A percentile compares a stretch with the other conserved stretches of the same genome.
These are phyloP conservation scores for Termitomyces sp. DNA, from an alignment of 768 basidiomycete genomes.

Conservation along the genomic window DNA sequence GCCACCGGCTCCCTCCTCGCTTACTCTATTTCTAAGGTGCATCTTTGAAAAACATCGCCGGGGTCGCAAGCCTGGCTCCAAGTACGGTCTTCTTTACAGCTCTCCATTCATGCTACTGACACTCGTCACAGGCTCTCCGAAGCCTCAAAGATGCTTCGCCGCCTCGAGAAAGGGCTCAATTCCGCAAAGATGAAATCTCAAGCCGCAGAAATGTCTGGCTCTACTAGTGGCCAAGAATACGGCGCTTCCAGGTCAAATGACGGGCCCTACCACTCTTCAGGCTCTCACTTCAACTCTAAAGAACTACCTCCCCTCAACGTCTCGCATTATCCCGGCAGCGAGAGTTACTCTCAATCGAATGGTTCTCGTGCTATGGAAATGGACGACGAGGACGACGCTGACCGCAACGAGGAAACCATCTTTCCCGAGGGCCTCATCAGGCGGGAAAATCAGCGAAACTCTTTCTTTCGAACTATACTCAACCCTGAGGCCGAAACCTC, in stretches of 20 bases:
- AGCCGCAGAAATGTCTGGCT: constrained; percentile 28
- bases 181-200: constrained; percentile 71
- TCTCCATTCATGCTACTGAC: constrained; percentile 9
- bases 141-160: constrained; percentile 84
- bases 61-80: constrained; percentile 85
- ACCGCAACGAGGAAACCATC: constrained; percentile 55
- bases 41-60: constrained; percentile 87
- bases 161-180: constrained; percentile 79
- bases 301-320: constrained; percentile 46
- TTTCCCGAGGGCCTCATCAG: constrained; percentile 74
- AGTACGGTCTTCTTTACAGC: constrained; percentile 38
- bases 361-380: constrained; percentile 36
- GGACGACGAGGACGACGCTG: constrained; percentile 62
- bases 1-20: constrained; percentile 6
- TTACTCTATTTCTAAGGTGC: constrained; percentile 40
- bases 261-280: constrained; percentile 24
- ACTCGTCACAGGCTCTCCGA: constrained; percentile 60
- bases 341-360: constrained; percentile 30
- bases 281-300: constrained; percentile 35
- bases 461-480: constrained; percentile 81
- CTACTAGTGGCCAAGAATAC: constrained; percentile 23
- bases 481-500: constrained; percentile 54
- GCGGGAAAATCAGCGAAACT: constrained; percentile 63
- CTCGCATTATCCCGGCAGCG: constrained; percentile 26
- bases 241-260: constrained; percentile 19